A percentile compares a stretch with the other conserved stretches of the same genome.
phyloP scores from a whole-genome alignment of 805 yeast genomes.

The Starmera amethionina region DNA sequence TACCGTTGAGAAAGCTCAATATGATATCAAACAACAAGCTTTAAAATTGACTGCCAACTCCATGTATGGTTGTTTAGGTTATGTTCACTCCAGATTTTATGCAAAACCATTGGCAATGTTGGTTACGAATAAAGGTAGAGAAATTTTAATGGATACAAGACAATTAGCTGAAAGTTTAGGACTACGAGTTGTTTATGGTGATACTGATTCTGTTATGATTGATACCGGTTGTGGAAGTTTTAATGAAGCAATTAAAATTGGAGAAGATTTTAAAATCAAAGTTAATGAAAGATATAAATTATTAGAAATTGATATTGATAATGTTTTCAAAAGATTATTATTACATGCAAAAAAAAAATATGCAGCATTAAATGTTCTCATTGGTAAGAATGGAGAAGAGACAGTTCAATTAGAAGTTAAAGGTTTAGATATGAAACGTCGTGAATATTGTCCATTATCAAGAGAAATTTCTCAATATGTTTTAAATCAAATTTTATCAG shows the following conservation, averaged over 20 bases:
- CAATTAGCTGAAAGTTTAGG: slow-evolving; percentile 83
- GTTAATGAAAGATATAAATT: slow-evolving; percentile 85
- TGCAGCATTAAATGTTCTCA: slow-evolving; percentile 72
- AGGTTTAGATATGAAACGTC: slow-evolving; percentile 93
- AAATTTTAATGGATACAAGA: slow-evolving; percentile 85
- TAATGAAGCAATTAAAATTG: slow-evolving; percentile 70
- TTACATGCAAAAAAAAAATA: slow-evolving; percentile 95
- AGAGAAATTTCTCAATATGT: slow-evolving; percentile 78
- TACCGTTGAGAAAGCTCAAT: slow-evolving; percentile 62
- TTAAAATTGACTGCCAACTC: slow-evolving; percentile 95
- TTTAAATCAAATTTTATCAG: slow-evolving; percentile 60
- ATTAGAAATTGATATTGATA: slow-evolving; percentile 91
- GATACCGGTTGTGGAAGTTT: slow-evolving; percentile 71
- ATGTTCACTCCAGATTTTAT: slow-evolving; percentile 81
- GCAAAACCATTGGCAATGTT: slow-evolving; percentile 95
- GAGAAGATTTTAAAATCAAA: slow-evolving; percentile 70
- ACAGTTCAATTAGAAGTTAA: slow-evolving; percentile 70
- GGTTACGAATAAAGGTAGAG: slow-evolving; percentile 92
- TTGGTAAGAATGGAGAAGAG: slow-evolving; percentile 45
- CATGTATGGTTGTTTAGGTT: slow-evolving; percentile 99
- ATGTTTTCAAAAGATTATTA: slow-evolving; percentile 75
- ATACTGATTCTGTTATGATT: slow-evolving; percentile 98
- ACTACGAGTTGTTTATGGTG: slow-evolving; percentile 89
- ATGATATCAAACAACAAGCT: slow-evolving; percentile 93
- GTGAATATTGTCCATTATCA: slow-evolving; percentile 91